Evolutionary conservation across 345 rosid species (phyloP).

Genomic region (rapeseed (Brassica napus)): Da-Ae NC_063438.1:5415001-5415500

Average conservation of each 20-base stretch:
- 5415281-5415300: neutral
- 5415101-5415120: neutral
- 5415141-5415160: neutral
- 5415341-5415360: neutral
- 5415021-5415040: neutral
- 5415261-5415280: neutral
- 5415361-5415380: neutral
- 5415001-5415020: neutral
- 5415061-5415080: constrained; percentile 20
- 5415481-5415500: constrained; percentile 2
- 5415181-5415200: neutral
- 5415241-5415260: neutral
- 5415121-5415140: neutral
- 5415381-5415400: neutral
- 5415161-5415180: neutral
- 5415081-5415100: neutral
- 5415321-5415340: neutral
- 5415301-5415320: neutral
- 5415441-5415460: neutral
- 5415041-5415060: neutral
- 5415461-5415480: neutral
- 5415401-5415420: neutral
- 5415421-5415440: neutral
- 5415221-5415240: neutral
- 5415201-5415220: neutral